phyloP scores from a whole-genome alignment of 768 basidiomycete species.

The Auriscalpium orientale region DNA sequence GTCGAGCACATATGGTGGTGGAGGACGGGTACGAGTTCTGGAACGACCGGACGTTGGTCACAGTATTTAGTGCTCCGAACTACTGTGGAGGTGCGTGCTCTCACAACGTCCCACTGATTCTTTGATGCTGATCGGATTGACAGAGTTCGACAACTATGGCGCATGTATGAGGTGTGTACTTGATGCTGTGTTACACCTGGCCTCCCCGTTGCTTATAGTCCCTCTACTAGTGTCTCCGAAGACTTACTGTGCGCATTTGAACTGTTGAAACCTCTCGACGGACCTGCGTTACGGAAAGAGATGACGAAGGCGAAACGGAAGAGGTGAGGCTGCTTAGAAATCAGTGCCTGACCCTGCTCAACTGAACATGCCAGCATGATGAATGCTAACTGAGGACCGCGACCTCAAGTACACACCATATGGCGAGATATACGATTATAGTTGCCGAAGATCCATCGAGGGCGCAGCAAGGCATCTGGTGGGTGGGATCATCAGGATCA shows the following conservation, averaged over 20 bases:
- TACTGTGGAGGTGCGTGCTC: conserved; percentile 83
- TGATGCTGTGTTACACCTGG: too few species aligned
- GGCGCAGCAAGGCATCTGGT: conserved; percentile 1
- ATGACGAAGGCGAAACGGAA: conserved; percentile 99
- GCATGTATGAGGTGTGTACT: conserved; percentile 79
- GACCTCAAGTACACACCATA: not conserved
- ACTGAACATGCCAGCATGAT: conserved; percentile 11
- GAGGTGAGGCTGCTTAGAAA: conserved; percentile 44
- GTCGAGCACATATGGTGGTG: conserved; percentile 99
- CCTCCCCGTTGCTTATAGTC: too few species aligned
- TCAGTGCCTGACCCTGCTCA: too few species aligned
- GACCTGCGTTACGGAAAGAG: conserved; percentile 90
- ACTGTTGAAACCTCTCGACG: conserved; percentile 90
- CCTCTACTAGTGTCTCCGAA: conserved; percentile 71
- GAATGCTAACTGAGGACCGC: conserved; percentile 9
- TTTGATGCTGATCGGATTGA: conserved; percentile 14
- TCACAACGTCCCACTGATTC: conserved; percentile 1
- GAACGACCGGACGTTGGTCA: conserved; percentile 97
- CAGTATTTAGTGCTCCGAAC: conserved; percentile 97
- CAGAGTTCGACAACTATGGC: conserved; percentile 93
- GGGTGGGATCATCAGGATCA: not conserved
- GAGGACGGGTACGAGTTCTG: conserved; percentile 99
- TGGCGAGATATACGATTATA: conserved; percentile 14
- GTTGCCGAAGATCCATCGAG: conserved; percentile 3
- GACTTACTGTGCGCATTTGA: conserved; percentile 97